Evolutionary conservation across 371 early-diverging fungal genomes (phyloP).

Genomic region (Choanephora cucurbitarum): DNA sequence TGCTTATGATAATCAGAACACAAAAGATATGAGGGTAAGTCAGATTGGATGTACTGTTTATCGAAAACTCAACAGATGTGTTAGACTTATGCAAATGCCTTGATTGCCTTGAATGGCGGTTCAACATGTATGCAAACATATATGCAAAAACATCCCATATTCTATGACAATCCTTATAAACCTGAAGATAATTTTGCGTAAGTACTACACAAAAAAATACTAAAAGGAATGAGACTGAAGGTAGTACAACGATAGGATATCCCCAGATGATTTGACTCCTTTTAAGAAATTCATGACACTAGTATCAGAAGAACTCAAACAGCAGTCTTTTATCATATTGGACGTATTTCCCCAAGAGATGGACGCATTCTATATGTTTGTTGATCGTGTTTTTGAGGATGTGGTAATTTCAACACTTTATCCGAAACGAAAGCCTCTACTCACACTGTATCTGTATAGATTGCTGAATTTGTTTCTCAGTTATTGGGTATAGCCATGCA

Average conservation of each 20-base stretch:
- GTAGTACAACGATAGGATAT: constrained; percentile 17
- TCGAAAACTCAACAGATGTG: neutral
- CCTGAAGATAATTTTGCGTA: constrained; percentile 63
- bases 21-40: constrained; percentile 66
- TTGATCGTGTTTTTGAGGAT: constrained; percentile 69
- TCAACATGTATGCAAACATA: constrained; percentile 76
- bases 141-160: constrained; percentile 84
- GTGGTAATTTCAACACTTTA: constrained; percentile 43
- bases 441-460: constrained; percentile 22
- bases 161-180: constrained; percentile 76
- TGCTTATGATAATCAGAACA: constrained; percentile 72
- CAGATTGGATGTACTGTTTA: too few species aligned
- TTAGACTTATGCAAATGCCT: constrained; percentile 67
- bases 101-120: constrained; percentile 79
- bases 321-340: constrained; percentile 65
- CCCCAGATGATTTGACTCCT: constrained; percentile 36
- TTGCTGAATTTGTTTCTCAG: constrained; percentile 49
- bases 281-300: constrained; percentile 47
- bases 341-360: constrained; percentile 71
- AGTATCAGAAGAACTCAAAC: constrained; percentile 54
- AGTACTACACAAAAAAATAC: neutral
- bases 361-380: constrained; percentile 59
- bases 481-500: constrained; percentile 42
- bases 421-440: neutral
- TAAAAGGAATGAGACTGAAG: neutral